Base-by-base conservation (phyloP, 257 asterid species). In the Lithospermum erythrorhizon region DNA sequence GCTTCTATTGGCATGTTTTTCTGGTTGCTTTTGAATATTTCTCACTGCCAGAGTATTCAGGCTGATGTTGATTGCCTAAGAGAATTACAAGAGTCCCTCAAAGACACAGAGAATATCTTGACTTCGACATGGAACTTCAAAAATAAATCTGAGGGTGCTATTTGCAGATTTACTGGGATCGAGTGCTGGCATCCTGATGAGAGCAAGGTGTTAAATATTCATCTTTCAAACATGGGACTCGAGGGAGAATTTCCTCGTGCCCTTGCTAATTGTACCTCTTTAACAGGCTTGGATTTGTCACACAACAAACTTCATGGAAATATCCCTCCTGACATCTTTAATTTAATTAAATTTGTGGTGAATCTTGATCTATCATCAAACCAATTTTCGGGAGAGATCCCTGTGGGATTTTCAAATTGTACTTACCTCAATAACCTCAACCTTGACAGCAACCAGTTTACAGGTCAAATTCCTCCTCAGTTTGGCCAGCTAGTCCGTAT, bases 251-350 rank as follows among this genome's bases (percentile, higher is more conserved):
- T 87, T 70, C 97, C 96, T 1, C 66, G 58, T 4, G 97, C 90
- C 11, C 60, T 90, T 41, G 17, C 22, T 11, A 57, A 66, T 19
- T 90, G 97, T 65, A 9, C 75, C 21, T 73, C 97, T 57, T 61
- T 87, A 80, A 90, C 94, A 1, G 85, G 90, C 64, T 75, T 90
- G 55, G 95, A 90, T 72, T 84, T 87, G 64, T 90, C 96, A 6
- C 62, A 77, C 75, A 90, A 90, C 81, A 47, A 53, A 6, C 65
- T 90, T 35, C 32, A 35, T 21, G 97, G 95, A 21, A 57, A 2
- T 22, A 76, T 90, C 61, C 97, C 95, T 6, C 13, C 3, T 54
- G 41, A 87, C 68, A 76, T 90, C 71, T 76, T 87, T 55, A 52
- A 45, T 15, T 5, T 82, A 20, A 68, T 81, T 25, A 1, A 10